Evolutionary conservation across 169 alveolate genomes (phyloP), one percentile per base, ranked within the genome.

Genomic region (Cryptosporidium muris): DNA sequence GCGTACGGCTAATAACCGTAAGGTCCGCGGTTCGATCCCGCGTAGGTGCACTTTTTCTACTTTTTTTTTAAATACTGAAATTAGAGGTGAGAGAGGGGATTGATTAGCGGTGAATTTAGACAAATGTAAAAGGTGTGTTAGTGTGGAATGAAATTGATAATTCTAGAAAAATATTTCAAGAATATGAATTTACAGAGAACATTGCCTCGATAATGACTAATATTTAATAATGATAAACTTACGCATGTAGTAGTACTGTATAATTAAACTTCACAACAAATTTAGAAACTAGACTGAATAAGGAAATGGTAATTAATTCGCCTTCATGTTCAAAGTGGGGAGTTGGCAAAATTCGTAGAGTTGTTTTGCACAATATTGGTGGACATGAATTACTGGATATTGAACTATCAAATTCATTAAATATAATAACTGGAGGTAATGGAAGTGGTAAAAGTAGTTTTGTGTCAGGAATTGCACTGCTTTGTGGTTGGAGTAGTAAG

Each of bases 1-100:
- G 98, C 98, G 95, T 95, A 92, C 97, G 97, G 97, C 97, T 95
- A 94, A 94, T 95, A 95, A 95, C 97, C 97, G 97, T 92, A 95
- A 95, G 98, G 98, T 95, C 98, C 96, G 96, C 97, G 97, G 98
- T 95, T 95, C 98, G 97, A 95, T 93, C 95, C 98, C 97, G 98
- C 95, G 95, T 94, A 97, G 97, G 98, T 74, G 85, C 85, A 74
- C 74, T 74, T 74, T 74, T 68, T 74, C 1, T 1, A 2, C 2
- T 4, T 25, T 25, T 25, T 25, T 25, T 25, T 0, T 25, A 25
- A 25, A 25, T 25, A 25, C 0, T 25, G 25, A 25, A 25, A 25
- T 25, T 25, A 25, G 25, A 25, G 25, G 25, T 25, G 25, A 25
- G 25, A 25, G 25, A 25, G 25, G 25, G 25, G 25, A 25, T 0